A percentile compares a stretch with the other conserved stretches of the same genome.
Conservation (phyloP, 371 early-diverging fungal genomes). For the Actinomortierella ambigua region DNA sequence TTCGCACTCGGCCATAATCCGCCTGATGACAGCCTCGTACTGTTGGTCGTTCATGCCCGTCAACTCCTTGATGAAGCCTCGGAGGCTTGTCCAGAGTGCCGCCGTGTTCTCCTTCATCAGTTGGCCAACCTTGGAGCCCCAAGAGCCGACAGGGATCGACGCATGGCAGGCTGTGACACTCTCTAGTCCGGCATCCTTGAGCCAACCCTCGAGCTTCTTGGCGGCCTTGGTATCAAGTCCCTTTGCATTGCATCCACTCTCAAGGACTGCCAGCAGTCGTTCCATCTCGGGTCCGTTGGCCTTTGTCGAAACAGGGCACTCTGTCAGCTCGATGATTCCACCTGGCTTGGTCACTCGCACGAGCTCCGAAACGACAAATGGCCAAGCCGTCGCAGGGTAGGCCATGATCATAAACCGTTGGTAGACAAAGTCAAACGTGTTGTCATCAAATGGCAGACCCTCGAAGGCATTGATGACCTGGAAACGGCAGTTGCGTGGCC, state of each 20-base stretch:
- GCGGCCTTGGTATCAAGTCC: slow-evolving; percentile 60
- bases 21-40: slow-evolving; percentile 36
- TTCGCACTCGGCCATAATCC: slow-evolving; percentile 36
- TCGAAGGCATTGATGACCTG: slow-evolving; percentile 52
- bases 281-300: slow-evolving; percentile 39
- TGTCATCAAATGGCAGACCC: slow-evolving; percentile 59
- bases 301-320: slow-evolving; percentile 33
- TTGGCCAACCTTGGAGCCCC: slow-evolving; percentile 45
- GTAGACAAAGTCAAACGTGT: slow-evolving; percentile 65
- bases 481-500: slow-evolving; percentile 45
- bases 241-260: slow-evolving; percentile 19
- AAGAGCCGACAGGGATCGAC: slow-evolving; percentile 40
- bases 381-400: slow-evolving; percentile 56
- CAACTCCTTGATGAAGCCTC: slow-evolving; percentile 35
- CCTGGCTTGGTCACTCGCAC: slow-evolving; percentile 61
- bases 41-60: slow-evolving; percentile 30
- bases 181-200: slow-evolving; percentile 43
- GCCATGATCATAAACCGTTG: slow-evolving; percentile 59
- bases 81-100: slow-evolving; percentile 38
- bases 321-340: slow-evolving; percentile 60
- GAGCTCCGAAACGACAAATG: slow-evolving; percentile 52
- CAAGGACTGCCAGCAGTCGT: slow-evolving; percentile 26
- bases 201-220: slow-evolving; percentile 41
- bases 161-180: slow-evolving; percentile 32
- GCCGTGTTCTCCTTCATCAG: slow-evolving; percentile 41